Evolutionary conservation across 768 basidiomycete species (phyloP), one percentile per base, ranked within the genome.

Genomic region (Rhodocollybia butyracea): DNA sequence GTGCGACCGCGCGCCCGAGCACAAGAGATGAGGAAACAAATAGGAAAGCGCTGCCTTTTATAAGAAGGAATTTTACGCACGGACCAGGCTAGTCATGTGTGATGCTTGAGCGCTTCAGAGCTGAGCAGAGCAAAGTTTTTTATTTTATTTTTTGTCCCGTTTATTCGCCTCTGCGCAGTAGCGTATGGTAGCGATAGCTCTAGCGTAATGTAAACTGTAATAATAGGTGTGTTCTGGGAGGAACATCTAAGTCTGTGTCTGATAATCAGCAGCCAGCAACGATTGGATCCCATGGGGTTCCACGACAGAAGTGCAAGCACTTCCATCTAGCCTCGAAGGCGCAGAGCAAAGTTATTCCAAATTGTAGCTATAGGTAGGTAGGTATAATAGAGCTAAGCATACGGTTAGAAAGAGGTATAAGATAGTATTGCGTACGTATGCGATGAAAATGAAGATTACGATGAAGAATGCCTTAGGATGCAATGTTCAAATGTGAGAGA

Each of bases 1-100:
- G 84, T 50, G 32, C 86, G 87, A 89, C 86, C 88, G 86, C 89
- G 85, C 88, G 86, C 88, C 88, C 89, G 87, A 90, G 88, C 88
- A 91, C 89, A 92, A 92, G 48, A 38, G 51, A 53, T 53, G 51
- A 29, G 41, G 40, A 40, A 42, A 15, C 13, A 3, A 7, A n/a
- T 34, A 24, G 8, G 15, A 11, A 38, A 17, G 19, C 32, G 22
- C 0, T 1, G 27, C 6, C 2, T 38, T 50, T 12, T 50, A 50
- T 50, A 50, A 2, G 1, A 19, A n/a, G 26, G 21, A 8, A 36
- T 13, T 15, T 5, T 17, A 34, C 32, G 48, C 48, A 50, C 48
- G 48, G 48, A 50, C 48, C 48, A 50, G 19, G 21, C 22, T 10
- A 45, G 26, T 45, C 43, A 45, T 29, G 43, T 45, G 43, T 13